Percentiles rank a stretch among this genome's conserved stretches.
phyloP scores from a whole-genome alignment of 108 stramenopile species.

The Seminavis robusta region DNA sequence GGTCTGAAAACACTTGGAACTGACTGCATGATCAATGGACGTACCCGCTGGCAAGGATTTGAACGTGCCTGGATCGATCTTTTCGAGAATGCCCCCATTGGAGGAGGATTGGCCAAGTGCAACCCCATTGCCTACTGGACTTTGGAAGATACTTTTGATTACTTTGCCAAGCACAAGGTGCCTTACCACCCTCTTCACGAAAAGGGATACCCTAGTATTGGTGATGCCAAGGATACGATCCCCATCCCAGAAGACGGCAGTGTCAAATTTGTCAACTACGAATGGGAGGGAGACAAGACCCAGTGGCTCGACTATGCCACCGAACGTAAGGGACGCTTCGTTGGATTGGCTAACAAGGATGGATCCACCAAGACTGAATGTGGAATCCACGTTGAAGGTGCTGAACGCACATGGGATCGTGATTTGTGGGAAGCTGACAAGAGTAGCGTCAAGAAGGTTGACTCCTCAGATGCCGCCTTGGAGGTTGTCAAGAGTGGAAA shows the following conservation, averaged over 20 bases:
- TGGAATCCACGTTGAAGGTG: conserved; percentile 93
- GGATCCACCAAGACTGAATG: conserved; percentile 98
- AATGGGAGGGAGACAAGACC: conserved; percentile 83
- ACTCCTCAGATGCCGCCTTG: conserved; percentile 58
- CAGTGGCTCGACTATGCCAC: conserved; percentile 94
- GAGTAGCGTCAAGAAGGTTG: conserved; percentile 67
- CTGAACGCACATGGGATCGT: conserved; percentile 88
- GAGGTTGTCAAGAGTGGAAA: conserved; percentile 68
- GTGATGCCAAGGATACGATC: conserved; percentile 94
- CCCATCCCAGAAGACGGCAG: conserved; percentile 88
- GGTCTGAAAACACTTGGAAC: conserved; percentile 92
- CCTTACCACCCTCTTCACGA: conserved; percentile 96
- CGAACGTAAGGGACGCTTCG: conserved; percentile 95
- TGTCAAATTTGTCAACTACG: conserved; percentile 73
- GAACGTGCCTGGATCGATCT: conserved; percentile 95
- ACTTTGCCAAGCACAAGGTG: conserved; percentile 94
- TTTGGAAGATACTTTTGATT: conserved; percentile 95
- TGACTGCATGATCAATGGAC: conserved; percentile 97
- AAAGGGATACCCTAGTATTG: conserved; percentile 94
- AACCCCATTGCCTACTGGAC: conserved; percentile 98
- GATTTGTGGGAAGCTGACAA: conserved; percentile 79
- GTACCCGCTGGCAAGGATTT: conserved; percentile 95
- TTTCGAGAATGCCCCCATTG: conserved; percentile 91
- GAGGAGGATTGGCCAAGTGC: conserved; percentile 91
- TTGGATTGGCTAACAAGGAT: conserved; percentile 93